Percentiles rank a stretch among this genome's conserved stretches.
These are phyloP conservation scores for Fusarium annulatum DNA, from an alignment of 2,329 filamentous ascomycete genomes.

Conservation along the genomic window DNA sequence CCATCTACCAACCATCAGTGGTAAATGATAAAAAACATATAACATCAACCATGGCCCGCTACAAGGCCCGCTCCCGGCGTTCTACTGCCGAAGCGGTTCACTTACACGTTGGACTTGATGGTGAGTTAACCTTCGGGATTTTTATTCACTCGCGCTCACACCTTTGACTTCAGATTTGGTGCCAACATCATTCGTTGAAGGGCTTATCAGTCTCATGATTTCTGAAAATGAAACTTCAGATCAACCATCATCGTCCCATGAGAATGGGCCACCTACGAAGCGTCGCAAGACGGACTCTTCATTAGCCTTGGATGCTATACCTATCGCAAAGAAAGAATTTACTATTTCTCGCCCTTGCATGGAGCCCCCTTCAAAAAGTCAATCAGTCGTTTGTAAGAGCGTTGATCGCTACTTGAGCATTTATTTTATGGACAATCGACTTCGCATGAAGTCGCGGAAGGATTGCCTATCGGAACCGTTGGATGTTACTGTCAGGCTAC, in stretches of 20 bases:
- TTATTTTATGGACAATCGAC: background rate
- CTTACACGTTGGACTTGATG: conserved; percentile 40
- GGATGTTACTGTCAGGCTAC: conserved; percentile 34
- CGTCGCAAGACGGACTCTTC: conserved; percentile 45
- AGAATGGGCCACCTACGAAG: conserved; percentile 43
- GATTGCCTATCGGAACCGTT: conserved; percentile 15
- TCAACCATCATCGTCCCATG: conserved; percentile 12
- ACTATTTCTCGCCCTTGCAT: conserved; percentile 44
- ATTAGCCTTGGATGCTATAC: conserved; percentile 34
- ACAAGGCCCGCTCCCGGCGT: conserved; percentile 21
- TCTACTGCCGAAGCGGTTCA: background rate
- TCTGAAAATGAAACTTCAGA: conserved; percentile 7
- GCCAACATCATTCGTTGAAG: conserved; percentile 38
- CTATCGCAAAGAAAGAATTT: conserved; percentile 42
- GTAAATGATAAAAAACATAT: background rate
- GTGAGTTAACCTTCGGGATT: conserved; percentile 31
- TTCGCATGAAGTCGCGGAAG: conserved; percentile 35
- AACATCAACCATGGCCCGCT: conserved; percentile 24
- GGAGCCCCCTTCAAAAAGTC: conserved; percentile 10
- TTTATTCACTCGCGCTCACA: background rate
- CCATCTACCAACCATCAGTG: background rate
- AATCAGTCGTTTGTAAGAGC: conserved; percentile 22
- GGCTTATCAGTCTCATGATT: conserved; percentile 38
- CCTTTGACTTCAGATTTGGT: conserved; percentile 37
- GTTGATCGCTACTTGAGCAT: conserved; percentile 41